Percentiles rank a stretch among this genome's conserved stretches.
These are phyloP conservation scores for Aspergillus panamensis DNA, from an alignment of 495 filamentous ascomycete genomes.

Conservation along the genomic window DNA sequence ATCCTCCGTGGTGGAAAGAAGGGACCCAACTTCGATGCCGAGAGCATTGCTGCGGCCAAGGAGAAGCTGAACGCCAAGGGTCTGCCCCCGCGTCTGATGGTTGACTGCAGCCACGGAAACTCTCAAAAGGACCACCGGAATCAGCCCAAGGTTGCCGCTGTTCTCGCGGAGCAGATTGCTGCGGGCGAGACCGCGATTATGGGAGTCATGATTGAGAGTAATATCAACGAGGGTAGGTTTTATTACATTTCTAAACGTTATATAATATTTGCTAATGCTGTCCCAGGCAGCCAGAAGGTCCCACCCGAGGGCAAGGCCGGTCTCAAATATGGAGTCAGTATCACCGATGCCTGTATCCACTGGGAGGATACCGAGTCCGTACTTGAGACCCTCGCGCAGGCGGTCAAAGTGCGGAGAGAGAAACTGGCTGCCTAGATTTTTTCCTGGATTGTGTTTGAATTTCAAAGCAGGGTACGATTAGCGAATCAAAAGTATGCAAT, in stretches of 20 bases:
- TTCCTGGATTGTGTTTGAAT: background rate
- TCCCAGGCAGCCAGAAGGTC: constrained; percentile 82
- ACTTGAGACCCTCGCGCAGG: constrained; percentile 73
- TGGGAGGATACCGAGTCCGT: constrained; percentile 90
- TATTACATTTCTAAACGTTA: background rate
- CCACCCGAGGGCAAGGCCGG: constrained; percentile 81
- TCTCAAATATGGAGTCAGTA: constrained; percentile 92
- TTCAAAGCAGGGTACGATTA: background rate
- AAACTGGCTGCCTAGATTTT: constrained; percentile 26
- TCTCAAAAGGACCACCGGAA: constrained; percentile 95
- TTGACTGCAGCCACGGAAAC: constrained; percentile 97
- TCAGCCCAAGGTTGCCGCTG: constrained; percentile 89
- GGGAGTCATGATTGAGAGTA: constrained; percentile 98
- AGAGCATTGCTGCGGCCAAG: constrained; percentile 76
- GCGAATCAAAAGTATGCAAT: background rate
- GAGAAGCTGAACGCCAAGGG: constrained; percentile 63
- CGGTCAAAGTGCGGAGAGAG: constrained; percentile 57
- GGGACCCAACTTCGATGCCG: constrained; percentile 89
- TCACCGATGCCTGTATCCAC: constrained; percentile 95
- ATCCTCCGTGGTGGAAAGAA: constrained; percentile 91
- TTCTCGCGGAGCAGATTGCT: constrained; percentile 78
- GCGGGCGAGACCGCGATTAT: constrained; percentile 83
- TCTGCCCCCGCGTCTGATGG: constrained; percentile 77
- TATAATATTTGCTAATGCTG: constrained; percentile 6
- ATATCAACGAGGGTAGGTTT: constrained; percentile 81